phyloP scores from a whole-genome alignment of 441 rosid genomes.

The Brassica hybrid region DNA sequence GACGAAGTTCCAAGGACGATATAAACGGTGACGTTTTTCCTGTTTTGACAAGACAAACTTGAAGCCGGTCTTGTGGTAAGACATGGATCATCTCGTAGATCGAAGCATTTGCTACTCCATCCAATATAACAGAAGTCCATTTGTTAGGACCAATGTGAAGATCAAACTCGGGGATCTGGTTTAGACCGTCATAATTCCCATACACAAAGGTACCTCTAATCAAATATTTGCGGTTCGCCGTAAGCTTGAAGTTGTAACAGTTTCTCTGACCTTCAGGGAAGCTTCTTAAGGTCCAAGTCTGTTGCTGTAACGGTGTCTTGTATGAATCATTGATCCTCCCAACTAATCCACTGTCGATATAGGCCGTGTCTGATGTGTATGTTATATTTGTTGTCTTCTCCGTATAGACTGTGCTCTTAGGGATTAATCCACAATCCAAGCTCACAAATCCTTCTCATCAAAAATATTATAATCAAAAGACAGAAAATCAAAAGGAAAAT shows the following conservation, averaged over 20 bases:
- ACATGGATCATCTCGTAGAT: slow-evolving; percentile 40
- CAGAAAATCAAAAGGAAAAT: background rate
- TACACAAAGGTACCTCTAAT: slow-evolving; percentile 46
- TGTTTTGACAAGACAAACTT: slow-evolving; percentile 44
- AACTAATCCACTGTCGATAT: slow-evolving; percentile 20
- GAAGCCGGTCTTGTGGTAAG: slow-evolving; percentile 13
- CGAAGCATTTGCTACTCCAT: slow-evolving; percentile 5
- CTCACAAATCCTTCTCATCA: slow-evolving; percentile 46
- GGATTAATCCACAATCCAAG: slow-evolving; percentile 47
- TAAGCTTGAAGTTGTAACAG: slow-evolving; percentile 46
- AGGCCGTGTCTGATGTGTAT: slow-evolving; percentile 43
- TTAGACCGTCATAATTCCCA: slow-evolving; percentile 44
- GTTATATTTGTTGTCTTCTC: slow-evolving; percentile 39
- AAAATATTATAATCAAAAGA: slow-evolving; percentile 15
- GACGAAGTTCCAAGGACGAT: slow-evolving; percentile 41
- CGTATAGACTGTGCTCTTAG: background rate
- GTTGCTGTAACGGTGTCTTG: slow-evolving; percentile 28
- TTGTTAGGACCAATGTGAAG: slow-evolving; percentile 41
- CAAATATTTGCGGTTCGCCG: slow-evolving; percentile 28
- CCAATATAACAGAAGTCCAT: slow-evolving; percentile 28
- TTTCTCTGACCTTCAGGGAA: slow-evolving; percentile 50
- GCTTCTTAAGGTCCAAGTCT: slow-evolving; percentile 40
- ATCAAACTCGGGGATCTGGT: slow-evolving; percentile 36
- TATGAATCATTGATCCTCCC: slow-evolving; percentile 18
- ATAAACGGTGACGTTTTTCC: slow-evolving; percentile 45